Conservation (phyloP, 129 eudicot genomes). For the Pseudognaphalium luteoalbum region DNA sequence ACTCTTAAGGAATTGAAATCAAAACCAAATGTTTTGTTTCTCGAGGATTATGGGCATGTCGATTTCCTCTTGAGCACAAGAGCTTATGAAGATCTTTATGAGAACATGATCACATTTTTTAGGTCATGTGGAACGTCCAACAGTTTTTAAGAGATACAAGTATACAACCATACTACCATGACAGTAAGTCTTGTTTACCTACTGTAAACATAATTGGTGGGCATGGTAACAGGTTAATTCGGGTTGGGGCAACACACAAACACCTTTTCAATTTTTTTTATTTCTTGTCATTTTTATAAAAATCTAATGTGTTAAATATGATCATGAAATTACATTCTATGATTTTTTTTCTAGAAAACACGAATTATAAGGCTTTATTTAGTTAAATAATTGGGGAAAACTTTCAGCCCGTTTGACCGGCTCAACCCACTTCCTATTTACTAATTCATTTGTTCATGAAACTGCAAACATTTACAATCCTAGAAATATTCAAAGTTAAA, state of each 20-base stretch:
- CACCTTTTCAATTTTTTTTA: neutral
- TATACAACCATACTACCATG: constrained; percentile 3
- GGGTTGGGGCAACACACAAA: neutral
- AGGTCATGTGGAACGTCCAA: constrained; percentile 45
- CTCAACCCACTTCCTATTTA: neutral
- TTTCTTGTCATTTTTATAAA: too few species aligned
- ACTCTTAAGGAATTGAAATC: constrained; percentile 66
- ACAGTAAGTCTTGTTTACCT: neutral
- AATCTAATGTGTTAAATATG: neutral
- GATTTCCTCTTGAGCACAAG: constrained; percentile 73
- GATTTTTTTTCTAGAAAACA: too few species aligned
- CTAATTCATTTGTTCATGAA: neutral
- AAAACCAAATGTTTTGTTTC: constrained; percentile 66
- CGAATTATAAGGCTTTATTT: neutral
- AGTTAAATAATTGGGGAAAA: neutral
- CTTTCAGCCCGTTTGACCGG: neutral
- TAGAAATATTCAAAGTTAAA: too few species aligned
- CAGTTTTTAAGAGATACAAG: constrained; percentile 34
- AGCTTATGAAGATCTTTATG: constrained; percentile 75
- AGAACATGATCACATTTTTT: constrained; percentile 62
- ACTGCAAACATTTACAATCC: neutral
- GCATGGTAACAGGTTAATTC: neutral
- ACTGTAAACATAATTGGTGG: neutral
- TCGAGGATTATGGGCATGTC: constrained; percentile 81
- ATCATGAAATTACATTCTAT: neutral